phyloP scores from a whole-genome alignment of 2,329 filamentous ascomycete genomes.

The Microdochium paspali region DNA sequence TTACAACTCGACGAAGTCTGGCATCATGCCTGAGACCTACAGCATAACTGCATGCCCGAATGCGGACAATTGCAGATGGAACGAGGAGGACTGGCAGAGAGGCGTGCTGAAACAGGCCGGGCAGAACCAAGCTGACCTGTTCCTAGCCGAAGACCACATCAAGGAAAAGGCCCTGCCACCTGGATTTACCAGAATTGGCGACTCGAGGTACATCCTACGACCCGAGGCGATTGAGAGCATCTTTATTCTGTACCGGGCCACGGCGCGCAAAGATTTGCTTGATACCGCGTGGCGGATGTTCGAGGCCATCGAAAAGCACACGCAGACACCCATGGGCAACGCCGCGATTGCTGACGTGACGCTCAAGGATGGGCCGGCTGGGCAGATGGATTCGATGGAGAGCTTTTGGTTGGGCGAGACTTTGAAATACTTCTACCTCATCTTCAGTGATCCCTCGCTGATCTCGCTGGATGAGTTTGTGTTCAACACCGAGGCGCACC shows the following conservation, averaged over 20 bases:
- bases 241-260: conserved; percentile 15
- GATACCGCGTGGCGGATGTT: conserved; percentile 17
- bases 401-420: conserved; percentile 15
- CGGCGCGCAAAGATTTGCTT: conserved; percentile 11
- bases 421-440: conserved; percentile 15
- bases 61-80: conserved; percentile 14
- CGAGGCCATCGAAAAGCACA: conserved; percentile 12
- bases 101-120: conserved; percentile 9
- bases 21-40: conserved; percentile 44
- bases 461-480: conserved; percentile 13
- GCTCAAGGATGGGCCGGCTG: conserved; percentile 1
- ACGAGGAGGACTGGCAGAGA: conserved; percentile 16
- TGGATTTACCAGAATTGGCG: conserved; percentile 13
- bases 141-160: conserved; percentile 9
- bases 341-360: conserved; percentile 15
- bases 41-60: conserved; percentile 28
- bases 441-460: conserved; percentile 11
- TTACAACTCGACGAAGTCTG: conserved; percentile 35
- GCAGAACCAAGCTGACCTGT: conserved; percentile 5
- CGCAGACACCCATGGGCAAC: conserved; percentile 14
- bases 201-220: conserved; percentile 14
- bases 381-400: conserved; percentile 15
- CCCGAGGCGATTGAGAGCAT: conserved; percentile 20
- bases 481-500: conserved; percentile 13
- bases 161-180: conserved; percentile 8